Evolutionary conservation across 106 monocot species (phyloP).

Genomic region (Acanthochlamys bracteata): DNA sequence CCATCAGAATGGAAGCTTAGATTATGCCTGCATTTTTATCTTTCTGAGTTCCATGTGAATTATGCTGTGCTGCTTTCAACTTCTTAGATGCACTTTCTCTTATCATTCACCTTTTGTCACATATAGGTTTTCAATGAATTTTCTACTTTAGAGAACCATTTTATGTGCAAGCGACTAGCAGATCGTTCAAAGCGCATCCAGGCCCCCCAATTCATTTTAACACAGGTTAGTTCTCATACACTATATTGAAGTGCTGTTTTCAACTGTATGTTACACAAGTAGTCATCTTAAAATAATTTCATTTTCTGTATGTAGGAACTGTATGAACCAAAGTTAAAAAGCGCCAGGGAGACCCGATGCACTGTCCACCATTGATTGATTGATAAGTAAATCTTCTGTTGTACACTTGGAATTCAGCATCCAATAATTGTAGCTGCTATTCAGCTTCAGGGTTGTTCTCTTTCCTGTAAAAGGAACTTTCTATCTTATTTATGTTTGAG

Average conservation of each 20-base stretch:
- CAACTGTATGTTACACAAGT: neutral
- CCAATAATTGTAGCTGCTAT: neutral
- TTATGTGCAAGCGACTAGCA: conserved; percentile 62
- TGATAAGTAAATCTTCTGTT: neutral
- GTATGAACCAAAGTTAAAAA: conserved; percentile 28
- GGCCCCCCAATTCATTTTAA: conserved; percentile 39
- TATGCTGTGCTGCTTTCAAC: neutral
- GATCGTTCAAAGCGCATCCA: conserved; percentile 87
- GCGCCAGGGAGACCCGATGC: conserved; percentile 9
- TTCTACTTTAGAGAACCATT: conserved; percentile 25
- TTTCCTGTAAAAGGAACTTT: neutral
- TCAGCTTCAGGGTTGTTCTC: neutral
- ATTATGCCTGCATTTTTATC: neutral
- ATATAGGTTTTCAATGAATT: conserved; percentile 65
- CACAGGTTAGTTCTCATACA: conserved; percentile 28
- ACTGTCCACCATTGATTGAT: conserved; percentile 17
- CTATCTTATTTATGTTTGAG: neutral
- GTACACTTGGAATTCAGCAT: neutral
- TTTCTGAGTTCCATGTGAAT: neutral
- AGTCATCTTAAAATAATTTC: neutral
- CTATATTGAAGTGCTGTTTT: neutral
- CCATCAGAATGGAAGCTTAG: neutral
- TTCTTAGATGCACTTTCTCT: neutral
- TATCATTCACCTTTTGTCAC: neutral
- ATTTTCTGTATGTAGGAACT: conserved; percentile 8